These are phyloP conservation scores for Tulasnella sp. DNA, from an alignment of 768 basidiomycete genomes.

Conservation along the genomic window DNA sequence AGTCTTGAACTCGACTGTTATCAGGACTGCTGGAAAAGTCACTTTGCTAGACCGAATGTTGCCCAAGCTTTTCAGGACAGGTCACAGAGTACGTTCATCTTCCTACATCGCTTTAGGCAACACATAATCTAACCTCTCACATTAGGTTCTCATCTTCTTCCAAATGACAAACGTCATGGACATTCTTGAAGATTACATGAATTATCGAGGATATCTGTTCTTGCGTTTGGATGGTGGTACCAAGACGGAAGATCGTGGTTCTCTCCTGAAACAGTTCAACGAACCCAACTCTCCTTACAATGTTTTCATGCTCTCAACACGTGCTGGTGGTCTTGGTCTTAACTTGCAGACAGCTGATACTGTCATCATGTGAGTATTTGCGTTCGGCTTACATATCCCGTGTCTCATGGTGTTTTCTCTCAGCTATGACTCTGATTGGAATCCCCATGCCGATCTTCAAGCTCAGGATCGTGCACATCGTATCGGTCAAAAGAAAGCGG, in stretches of 20 bases:
- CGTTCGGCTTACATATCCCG: background rate
- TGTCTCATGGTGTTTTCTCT: slow-evolving; percentile 6
- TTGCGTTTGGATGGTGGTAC: slow-evolving; percentile 93
- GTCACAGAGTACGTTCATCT: slow-evolving; percentile 55
- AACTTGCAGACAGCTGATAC: slow-evolving; percentile 96
- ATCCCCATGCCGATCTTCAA: slow-evolving; percentile 97
- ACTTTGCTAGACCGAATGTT: slow-evolving; percentile 82
- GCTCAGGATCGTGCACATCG: slow-evolving; percentile 99
- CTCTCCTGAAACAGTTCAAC: slow-evolving; percentile 77
- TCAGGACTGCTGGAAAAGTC: slow-evolving; percentile 84
- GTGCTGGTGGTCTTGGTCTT: slow-evolving; percentile 85
- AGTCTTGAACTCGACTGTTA: slow-evolving; percentile 68
- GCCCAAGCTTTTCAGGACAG: slow-evolving; percentile 86
- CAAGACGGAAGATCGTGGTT: slow-evolving; percentile 88
- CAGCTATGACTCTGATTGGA: slow-evolving; percentile 82
- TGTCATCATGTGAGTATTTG: slow-evolving; percentile 65
- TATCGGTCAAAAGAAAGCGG: slow-evolving; percentile 97
- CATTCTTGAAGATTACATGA: slow-evolving; percentile 91
- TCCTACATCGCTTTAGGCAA: slow-evolving; percentile 6
- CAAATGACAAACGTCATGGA: slow-evolving; percentile 99
- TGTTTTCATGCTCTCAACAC: slow-evolving; percentile 87
- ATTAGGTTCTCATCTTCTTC: slow-evolving; percentile 94
- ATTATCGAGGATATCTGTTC: slow-evolving; percentile 73
- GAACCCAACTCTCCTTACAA: slow-evolving; percentile 76
- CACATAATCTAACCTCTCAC: background rate